These are phyloP conservation scores for Rhodotorula taiwanensis DNA, from an alignment of 768 basidiomycete genomes.

Conservation along the genomic window DNA sequence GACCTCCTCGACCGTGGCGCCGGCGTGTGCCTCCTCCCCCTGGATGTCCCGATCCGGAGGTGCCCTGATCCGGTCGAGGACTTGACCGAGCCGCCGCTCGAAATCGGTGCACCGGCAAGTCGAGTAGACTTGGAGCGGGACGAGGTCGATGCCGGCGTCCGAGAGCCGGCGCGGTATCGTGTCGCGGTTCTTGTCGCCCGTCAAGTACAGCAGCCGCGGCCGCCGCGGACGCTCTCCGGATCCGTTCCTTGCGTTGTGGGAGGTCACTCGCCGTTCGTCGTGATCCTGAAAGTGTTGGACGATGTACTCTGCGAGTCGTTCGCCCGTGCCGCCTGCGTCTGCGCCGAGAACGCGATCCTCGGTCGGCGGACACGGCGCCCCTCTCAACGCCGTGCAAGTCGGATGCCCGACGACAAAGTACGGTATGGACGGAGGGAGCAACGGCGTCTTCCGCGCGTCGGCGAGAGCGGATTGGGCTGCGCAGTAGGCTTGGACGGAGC, in stretches of 20 bases:
- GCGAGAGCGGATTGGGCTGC: slow-evolving; percentile 44
- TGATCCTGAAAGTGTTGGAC: slow-evolving; percentile 42
- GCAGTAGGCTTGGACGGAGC: slow-evolving; percentile 68
- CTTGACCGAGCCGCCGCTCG: not conserved
- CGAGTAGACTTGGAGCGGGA: slow-evolving; percentile 1
- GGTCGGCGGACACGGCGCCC: slow-evolving; percentile 36
- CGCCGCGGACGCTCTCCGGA: too few species aligned
- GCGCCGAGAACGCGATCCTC: slow-evolving; percentile 49
- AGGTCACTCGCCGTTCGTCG: slow-evolving; percentile 44
- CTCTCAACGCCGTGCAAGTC: slow-evolving; percentile 51
- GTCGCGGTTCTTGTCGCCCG: slow-evolving; percentile 79
- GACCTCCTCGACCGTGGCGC: not conserved
- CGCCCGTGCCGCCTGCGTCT: slow-evolving; percentile 53
- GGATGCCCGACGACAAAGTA: slow-evolving; percentile 73
- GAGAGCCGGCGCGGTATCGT: slow-evolving; percentile 46
- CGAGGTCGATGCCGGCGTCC: not conserved
- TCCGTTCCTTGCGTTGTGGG: too few species aligned
- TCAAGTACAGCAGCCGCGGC: slow-evolving; percentile 59
- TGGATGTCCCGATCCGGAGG: too few species aligned
- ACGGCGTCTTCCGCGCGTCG: not conserved
- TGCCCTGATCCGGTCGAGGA: not conserved
- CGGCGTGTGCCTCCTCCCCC: too few species aligned
- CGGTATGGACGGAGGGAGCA: slow-evolving; percentile 46
- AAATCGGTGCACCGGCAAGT: not conserved
- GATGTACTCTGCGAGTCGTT: slow-evolving; percentile 43